Conservation (phyloP, 2,329 filamentous ascomycete species). For the Pseudogymnoascus sp. region DNA sequence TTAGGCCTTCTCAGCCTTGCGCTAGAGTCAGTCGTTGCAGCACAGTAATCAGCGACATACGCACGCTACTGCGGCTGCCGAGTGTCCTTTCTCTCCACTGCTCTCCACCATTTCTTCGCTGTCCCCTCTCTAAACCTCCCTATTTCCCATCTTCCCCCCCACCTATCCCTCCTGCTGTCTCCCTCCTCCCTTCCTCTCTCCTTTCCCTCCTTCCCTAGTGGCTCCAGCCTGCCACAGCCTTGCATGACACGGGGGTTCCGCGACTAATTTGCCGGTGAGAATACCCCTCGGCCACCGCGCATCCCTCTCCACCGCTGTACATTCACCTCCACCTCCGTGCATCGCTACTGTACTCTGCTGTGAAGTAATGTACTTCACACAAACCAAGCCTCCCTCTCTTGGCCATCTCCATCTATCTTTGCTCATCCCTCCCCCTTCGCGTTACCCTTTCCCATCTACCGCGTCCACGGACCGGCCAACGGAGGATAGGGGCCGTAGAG, state of each 20-base stretch:
- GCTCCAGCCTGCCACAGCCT: neutral
- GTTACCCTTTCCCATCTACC: neutral
- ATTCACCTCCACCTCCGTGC: neutral
- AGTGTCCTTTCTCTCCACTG: neutral
- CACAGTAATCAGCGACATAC: neutral
- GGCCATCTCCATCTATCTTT: neutral
- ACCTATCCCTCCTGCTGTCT: neutral
- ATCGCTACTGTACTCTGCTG: neutral
- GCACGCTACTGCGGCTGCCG: neutral
- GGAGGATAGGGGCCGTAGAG: neutral
- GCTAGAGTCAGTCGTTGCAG: neutral
- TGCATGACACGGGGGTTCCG: conserved; percentile 2
- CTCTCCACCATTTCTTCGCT: neutral
- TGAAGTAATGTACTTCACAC: neutral
- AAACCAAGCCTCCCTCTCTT: neutral
- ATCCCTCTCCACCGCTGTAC: neutral
- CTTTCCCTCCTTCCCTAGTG: neutral
- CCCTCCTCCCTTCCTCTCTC: neutral
- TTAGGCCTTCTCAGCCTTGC: neutral
- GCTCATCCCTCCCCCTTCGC: neutral
- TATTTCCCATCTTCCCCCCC: neutral
- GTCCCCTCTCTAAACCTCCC: neutral
- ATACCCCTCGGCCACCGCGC: neutral
- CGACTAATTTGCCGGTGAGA: neutral
- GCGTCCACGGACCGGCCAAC: neutral